These are phyloP conservation scores for Citrullus amarus DNA, from an alignment of 306 rosid genomes.

Conservation along the genomic window DNA sequence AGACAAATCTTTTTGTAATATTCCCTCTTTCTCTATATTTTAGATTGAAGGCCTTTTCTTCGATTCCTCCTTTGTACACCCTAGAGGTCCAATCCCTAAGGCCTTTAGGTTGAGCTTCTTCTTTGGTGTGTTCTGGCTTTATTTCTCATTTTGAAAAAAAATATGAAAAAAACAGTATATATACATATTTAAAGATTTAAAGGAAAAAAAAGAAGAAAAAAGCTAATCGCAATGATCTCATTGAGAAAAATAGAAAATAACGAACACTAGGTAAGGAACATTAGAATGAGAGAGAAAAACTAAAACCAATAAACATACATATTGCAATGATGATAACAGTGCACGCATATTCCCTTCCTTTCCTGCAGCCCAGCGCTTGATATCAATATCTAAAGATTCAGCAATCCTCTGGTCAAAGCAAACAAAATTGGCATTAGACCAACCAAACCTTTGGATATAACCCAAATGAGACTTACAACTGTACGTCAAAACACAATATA, in stretches of 20 bases:
- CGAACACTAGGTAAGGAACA: neutral
- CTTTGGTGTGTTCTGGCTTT: neutral
- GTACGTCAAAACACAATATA: neutral
- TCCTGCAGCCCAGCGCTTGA: constrained; percentile 83
- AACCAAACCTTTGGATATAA: neutral
- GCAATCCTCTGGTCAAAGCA: constrained; percentile 57
- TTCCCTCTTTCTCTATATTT: neutral
- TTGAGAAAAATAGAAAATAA: neutral
- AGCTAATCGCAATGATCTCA: neutral
- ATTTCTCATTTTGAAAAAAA: neutral
- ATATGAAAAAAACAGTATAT: neutral
- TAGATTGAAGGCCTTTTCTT: neutral
- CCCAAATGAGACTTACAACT: neutral
- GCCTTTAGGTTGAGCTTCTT: neutral
- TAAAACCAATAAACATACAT: constrained; percentile 25
- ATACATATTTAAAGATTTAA: too few relatives aligned
- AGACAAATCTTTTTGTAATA: neutral
- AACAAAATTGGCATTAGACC: constrained; percentile 10
- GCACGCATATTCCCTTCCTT: constrained; percentile 95
- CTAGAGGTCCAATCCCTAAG: neutral
- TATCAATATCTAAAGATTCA: constrained; percentile 36
- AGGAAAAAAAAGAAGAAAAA: neutral
- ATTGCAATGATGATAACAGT: constrained; percentile 60
- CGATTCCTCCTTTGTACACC: neutral
- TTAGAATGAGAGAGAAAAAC: neutral